Percentiles rank a stretch among this genome's conserved stretches.
Conservation (phyloP, 148 eudicot species). For the Vaccinium corymbosum region DNA sequence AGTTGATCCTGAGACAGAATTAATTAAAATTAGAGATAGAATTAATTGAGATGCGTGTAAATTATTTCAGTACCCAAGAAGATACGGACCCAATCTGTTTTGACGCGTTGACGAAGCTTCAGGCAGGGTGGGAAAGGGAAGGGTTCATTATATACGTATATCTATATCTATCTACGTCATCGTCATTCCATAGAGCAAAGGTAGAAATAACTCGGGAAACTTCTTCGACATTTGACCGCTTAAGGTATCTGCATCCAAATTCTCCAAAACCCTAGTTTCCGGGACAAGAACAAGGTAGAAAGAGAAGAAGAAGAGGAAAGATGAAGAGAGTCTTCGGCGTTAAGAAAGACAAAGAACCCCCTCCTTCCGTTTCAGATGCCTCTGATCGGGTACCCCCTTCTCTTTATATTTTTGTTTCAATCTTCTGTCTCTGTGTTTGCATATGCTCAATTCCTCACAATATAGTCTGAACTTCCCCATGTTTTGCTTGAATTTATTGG, state of each 20-base stretch:
- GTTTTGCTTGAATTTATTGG: neutral
- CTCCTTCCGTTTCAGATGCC: slow-evolving; percentile 73
- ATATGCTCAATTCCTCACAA: neutral
- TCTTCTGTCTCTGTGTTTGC: neutral
- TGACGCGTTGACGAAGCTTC: no score
- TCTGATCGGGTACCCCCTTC: slow-evolving; percentile 55
- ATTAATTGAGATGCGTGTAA: no score
- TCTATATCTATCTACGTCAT: neutral
- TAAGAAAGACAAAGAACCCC: slow-evolving; percentile 75
- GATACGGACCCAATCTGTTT: no score
- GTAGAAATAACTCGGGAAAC: neutral
- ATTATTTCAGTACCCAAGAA: no score
- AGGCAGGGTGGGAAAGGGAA: no score
- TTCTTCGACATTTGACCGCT: neutral
- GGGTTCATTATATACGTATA: no score
- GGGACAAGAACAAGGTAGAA: neutral
- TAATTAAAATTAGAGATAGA: no score
- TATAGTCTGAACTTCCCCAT: neutral
- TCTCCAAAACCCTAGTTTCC: neutral
- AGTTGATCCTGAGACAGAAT: no score
- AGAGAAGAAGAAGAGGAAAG: slow-evolving; percentile 8
- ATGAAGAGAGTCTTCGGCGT: slow-evolving; percentile 83
- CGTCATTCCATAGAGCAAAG: neutral
- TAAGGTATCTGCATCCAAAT: neutral
- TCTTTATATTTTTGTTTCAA: neutral